phyloP scores from a whole-genome alignment of 106 monocot genomes.

The Dactylorhiza incarnata region DNA sequence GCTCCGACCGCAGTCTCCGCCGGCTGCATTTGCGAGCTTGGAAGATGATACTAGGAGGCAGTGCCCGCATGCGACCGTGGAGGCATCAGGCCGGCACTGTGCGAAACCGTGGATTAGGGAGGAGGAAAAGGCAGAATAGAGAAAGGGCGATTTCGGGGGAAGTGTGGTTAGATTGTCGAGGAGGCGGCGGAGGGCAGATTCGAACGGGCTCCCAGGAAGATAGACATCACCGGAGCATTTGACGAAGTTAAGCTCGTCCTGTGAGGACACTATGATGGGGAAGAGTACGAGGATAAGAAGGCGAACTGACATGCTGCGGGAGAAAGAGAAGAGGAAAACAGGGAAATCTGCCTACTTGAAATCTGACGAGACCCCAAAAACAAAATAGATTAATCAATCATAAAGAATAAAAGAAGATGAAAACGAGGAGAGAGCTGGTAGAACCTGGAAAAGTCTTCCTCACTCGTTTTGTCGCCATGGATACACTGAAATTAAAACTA shows the following conservation, averaged over 20 bases:
- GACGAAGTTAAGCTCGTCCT: neutral
- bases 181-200: neutral
- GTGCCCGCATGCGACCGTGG: constrained; percentile 4
- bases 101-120: constrained; percentile 14
- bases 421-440: too few relatives aligned
- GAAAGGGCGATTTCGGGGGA: constrained; percentile 8
- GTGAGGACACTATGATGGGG: neutral
- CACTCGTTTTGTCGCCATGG: too few relatives aligned
- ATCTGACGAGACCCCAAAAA: too few relatives aligned
- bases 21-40: constrained; percentile 11
- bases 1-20: constrained; percentile 3
- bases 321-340: neutral
- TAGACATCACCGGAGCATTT: neutral
- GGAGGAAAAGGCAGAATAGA: neutral
- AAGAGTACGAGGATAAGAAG: neutral
- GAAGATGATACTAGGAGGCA: constrained; percentile 18
- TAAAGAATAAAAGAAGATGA: too few relatives aligned
- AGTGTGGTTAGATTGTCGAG: neutral
- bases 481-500: too few relatives aligned
- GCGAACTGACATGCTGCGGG: neutral
- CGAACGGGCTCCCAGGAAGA: neutral
- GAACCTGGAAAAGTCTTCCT: too few relatives aligned
- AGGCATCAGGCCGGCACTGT: constrained; percentile 41
- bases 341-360: too few relatives aligned
- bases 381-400: too few relatives aligned